phyloP scores from a whole-genome alignment of 2,329 filamentous ascomycete genomes.

The Neodidymelliopsis sp. region DNA sequence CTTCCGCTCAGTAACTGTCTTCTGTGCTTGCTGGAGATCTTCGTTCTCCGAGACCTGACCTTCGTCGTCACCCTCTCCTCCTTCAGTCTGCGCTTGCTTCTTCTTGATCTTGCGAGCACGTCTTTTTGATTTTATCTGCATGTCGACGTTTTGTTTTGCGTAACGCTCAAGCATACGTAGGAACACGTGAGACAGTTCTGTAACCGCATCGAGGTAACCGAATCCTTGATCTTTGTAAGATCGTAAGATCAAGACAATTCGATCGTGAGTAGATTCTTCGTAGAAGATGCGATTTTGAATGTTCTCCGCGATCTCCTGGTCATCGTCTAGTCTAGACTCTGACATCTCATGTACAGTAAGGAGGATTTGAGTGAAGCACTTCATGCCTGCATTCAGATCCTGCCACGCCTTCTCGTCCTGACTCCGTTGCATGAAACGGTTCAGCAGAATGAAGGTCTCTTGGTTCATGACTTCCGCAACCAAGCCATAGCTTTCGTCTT shows the following conservation, averaged over 20 bases:
- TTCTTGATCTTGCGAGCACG: conserved; percentile 77
- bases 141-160: conserved; percentile 91
- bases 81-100: conserved; percentile 57
- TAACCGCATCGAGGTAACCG: conserved; percentile 89
- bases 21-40: conserved; percentile 74
- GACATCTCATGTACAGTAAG: conserved; percentile 93
- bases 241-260: conserved; percentile 78
- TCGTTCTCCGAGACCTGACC: conserved; percentile 66
- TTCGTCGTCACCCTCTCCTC: conserved; percentile 62
- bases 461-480: conserved; percentile 91
- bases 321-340: conserved; percentile 83
- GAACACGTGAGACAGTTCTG: conserved; percentile 90
- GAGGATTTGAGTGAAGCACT: conserved; percentile 93
- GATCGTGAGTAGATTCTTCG: conserved; percentile 92
- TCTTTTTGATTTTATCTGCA: conserved; percentile 87
- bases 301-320: conserved; percentile 97
- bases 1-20: conserved; percentile 80
- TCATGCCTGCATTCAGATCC: conserved; percentile 85
- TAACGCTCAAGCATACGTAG: conserved; percentile 90
- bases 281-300: conserved; percentile 98
- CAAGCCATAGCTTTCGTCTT: conserved; percentile 80
- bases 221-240: conserved; percentile 95
- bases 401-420: conserved; percentile 87
- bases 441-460: conserved; percentile 90
- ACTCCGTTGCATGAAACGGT: conserved; percentile 79